Evolutionary conservation across 1,139 yeast genomes (phyloP).

Genomic region (Candida sojae): DNA sequence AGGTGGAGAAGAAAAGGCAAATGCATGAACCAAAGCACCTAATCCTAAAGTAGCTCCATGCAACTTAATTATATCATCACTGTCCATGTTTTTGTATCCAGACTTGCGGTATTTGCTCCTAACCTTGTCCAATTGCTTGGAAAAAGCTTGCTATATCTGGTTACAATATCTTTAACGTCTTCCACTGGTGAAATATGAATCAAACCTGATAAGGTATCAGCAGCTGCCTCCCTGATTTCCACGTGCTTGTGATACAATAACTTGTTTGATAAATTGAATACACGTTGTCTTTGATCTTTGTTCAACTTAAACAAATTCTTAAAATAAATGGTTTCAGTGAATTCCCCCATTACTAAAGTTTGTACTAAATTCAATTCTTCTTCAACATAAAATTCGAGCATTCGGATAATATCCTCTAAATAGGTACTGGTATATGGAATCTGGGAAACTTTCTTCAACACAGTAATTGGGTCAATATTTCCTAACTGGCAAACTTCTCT

Average conservation of each 20-base stretch:
- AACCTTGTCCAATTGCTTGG: conserved; percentile 30
- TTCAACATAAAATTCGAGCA: conserved; percentile 50
- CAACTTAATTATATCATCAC: conserved; percentile 49
- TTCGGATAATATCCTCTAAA: conserved; percentile 47
- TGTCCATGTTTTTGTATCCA: conserved; percentile 31
- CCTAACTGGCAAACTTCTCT: conserved; percentile 85
- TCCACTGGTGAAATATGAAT: conserved; percentile 72
- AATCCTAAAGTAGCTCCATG: conserved; percentile 92
- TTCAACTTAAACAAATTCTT: conserved; percentile 64
- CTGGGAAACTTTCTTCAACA: conserved; percentile 59
- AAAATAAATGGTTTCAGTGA: conserved; percentile 74
- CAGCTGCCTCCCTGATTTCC: conserved; percentile 78
- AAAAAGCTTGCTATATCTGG: conserved; percentile 23
- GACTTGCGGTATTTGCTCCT: conserved; percentile 29
- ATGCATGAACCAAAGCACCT: conserved; percentile 87
- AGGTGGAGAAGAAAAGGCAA: conserved; percentile 89
- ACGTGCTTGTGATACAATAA: conserved; percentile 65
- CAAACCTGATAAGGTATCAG: conserved; percentile 77
- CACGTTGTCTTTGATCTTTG: conserved; percentile 45
- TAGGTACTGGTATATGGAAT: conserved; percentile 51
- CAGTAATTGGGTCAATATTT: conserved; percentile 55
- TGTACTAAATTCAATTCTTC: conserved; percentile 64
- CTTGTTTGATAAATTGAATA: conserved; percentile 55
- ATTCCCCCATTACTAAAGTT: conserved; percentile 63
- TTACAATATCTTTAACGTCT: conserved; percentile 46